Evolutionary conservation across 164 flowering plant species (phyloP).

Genomic region (Liquidambar formosana): DNA sequence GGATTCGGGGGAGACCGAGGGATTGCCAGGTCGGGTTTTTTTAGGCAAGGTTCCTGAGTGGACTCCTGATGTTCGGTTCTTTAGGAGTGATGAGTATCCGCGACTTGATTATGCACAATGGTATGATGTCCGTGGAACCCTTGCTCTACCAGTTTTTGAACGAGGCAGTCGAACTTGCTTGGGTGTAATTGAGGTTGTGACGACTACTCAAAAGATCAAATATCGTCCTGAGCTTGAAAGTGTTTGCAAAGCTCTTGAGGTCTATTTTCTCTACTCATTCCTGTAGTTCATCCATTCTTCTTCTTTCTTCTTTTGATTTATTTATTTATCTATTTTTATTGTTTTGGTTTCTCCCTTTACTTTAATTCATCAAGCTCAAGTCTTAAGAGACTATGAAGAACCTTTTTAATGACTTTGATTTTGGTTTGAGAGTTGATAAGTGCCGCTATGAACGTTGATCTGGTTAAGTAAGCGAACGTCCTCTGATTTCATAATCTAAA

Average conservation of each 20-base stretch:
- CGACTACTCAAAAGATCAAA: constrained; percentile 54
- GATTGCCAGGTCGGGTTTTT: constrained; percentile 86
- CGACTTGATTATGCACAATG: constrained; percentile 62
- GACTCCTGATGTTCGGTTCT: constrained; percentile 88
- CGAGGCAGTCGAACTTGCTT: constrained; percentile 68
- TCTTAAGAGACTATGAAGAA: too few relatives aligned
- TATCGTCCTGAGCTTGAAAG: constrained; percentile 70
- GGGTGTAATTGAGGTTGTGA: constrained; percentile 87
- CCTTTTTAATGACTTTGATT: too few relatives aligned
- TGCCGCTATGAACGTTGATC: too few relatives aligned
- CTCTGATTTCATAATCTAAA: too few relatives aligned
- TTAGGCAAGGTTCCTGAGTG: constrained; percentile 79
- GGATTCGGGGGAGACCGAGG: constrained; percentile 44
- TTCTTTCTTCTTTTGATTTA: not conserved
- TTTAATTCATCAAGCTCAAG: not conserved
- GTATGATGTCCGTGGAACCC: constrained; percentile 70
- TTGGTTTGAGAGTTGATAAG: too few relatives aligned
- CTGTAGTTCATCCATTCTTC: not conserved
- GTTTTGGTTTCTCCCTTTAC: not conserved
- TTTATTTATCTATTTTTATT: not conserved
- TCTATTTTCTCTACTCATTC: constrained; percentile 16
- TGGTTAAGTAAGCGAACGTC: too few relatives aligned
- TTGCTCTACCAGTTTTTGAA: constrained; percentile 88
- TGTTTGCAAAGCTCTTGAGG: constrained; percentile 91
- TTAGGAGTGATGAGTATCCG: constrained; percentile 68